Conservation (phyloP, 768 basidiomycete genomes). For the Galerina sulciceps region DNA sequence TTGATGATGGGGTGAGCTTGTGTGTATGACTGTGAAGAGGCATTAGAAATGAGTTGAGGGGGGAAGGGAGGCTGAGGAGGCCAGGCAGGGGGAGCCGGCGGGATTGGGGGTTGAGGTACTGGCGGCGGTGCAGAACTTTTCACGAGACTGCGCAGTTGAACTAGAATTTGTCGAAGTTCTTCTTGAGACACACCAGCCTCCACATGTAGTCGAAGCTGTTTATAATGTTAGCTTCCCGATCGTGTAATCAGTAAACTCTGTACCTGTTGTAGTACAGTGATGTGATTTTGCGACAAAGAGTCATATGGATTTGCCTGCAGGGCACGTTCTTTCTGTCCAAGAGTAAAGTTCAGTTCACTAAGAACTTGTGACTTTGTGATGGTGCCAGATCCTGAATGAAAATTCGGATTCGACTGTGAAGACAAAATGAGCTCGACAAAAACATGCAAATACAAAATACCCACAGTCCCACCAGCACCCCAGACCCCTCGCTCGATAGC, state of each 20-base stretch:
- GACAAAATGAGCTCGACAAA: neutral
- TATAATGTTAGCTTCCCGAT: slow-evolving; percentile 7
- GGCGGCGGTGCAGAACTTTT: slow-evolving; percentile 46
- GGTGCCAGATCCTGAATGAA: slow-evolving; percentile 44
- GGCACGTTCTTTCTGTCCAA: slow-evolving; percentile 79
- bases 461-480: slow-evolving; percentile 54
- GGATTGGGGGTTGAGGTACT: slow-evolving; percentile 17
- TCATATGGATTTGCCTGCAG: slow-evolving; percentile 80
- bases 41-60: slow-evolving; percentile 11
- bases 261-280: slow-evolving; percentile 83
- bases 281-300: slow-evolving; percentile 64
- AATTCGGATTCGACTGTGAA: slow-evolving; percentile 31
- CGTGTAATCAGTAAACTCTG: neutral
- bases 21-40: slow-evolving; percentile 5
- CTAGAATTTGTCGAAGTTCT: slow-evolving; percentile 76
- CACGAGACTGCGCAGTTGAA: slow-evolving; percentile 67
- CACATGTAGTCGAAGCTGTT: slow-evolving; percentile 70
- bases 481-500: slow-evolving; percentile 87
- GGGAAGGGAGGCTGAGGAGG: slow-evolving; percentile 19
- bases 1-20: slow-evolving; percentile 14
- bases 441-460: neutral
- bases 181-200: slow-evolving; percentile 81
- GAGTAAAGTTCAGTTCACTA: slow-evolving; percentile 79
- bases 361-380: slow-evolving; percentile 81
- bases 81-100: slow-evolving; percentile 14